These are phyloP conservation scores for Wickerhamomyces xylosicus DNA, from an alignment of 805 yeast species.

Conservation along the genomic window DNA sequence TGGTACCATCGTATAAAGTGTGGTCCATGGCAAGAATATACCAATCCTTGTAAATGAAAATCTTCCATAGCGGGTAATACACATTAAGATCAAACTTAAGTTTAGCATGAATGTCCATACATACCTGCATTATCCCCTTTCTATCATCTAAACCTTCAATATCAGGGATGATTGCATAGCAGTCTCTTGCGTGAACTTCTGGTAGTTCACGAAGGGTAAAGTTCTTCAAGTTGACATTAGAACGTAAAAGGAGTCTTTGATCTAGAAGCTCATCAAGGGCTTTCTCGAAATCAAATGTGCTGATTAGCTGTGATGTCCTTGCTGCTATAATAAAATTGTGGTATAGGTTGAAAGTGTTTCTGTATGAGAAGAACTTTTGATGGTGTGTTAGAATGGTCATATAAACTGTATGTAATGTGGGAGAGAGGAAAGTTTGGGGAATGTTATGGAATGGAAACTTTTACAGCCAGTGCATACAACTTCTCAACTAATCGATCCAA, in stretches of 20 bases:
- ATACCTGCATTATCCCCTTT: not conserved
- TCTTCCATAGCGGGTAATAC: not conserved
- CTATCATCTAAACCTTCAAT: not conserved
- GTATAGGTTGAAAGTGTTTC: not conserved
- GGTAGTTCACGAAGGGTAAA: not conserved
- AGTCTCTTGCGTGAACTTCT: not conserved
- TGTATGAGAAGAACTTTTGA: not conserved
- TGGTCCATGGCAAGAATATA: not conserved
- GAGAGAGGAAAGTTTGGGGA: too few relatives aligned
- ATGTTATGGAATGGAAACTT: too few relatives aligned
- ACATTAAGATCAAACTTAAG: not conserved
- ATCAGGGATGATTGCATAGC: not conserved
- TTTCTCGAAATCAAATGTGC: not conserved
- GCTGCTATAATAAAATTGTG: not conserved
- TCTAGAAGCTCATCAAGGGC: not conserved
- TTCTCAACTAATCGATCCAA: too few relatives aligned
- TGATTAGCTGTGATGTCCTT: not conserved
- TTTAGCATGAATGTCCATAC: not conserved
- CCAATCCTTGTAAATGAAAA: not conserved
- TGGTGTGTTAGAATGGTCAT: not conserved
- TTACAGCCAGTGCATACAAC: too few relatives aligned
- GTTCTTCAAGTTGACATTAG: not conserved
- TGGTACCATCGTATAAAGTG: not conserved
- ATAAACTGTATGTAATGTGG: not conserved
- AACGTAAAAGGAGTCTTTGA: not conserved